A percentile compares a stretch with the other conserved stretches of the same genome.
Evolutionary conservation across 768 basidiomycete species (phyloP).

Genomic region (Psilocybe azurescens): DNA sequence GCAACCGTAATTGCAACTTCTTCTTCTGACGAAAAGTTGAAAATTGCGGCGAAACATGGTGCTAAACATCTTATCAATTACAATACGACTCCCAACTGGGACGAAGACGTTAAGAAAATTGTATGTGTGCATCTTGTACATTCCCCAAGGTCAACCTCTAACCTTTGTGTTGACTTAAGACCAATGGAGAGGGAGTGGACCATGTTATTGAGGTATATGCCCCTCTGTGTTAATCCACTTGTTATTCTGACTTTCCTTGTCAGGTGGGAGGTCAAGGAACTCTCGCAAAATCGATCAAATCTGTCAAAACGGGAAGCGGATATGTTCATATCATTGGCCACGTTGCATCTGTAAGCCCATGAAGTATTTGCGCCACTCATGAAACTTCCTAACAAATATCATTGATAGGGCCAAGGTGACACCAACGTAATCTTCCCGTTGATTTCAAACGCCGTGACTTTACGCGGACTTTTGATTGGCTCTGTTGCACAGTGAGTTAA

Average conservation of each 20-base stretch:
- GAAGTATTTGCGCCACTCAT: too few relatives aligned
- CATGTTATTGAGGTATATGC: conserved; percentile 41
- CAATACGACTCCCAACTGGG: conserved; percentile 61
- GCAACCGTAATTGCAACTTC: conserved; percentile 72
- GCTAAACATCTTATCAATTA: conserved; percentile 68
- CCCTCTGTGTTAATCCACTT: not conserved
- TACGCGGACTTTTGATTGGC: conserved; percentile 62
- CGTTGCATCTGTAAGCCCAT: conserved; percentile 42
- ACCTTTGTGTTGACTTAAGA: conserved; percentile 27
- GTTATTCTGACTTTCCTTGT: conserved; percentile 1
- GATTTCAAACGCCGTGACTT: conserved; percentile 43
- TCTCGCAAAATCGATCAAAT: conserved; percentile 45
- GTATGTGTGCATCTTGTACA: conserved; percentile 31
- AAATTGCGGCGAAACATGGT: conserved; percentile 55
- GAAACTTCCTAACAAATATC: not conserved
- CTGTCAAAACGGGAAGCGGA: conserved; percentile 43
- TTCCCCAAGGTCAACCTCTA: not conserved
- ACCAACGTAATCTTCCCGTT: conserved; percentile 35
- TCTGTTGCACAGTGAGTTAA: conserved; percentile 54
- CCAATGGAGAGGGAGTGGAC: conserved; percentile 42
- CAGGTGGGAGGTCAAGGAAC: conserved; percentile 64
- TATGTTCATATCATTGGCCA: conserved; percentile 56
- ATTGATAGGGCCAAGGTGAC: conserved; percentile 27
- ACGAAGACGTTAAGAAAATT: conserved; percentile 51
- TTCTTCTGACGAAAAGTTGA: conserved; percentile 67